Percentiles rank a stretch among this genome's conserved stretches.
These are phyloP conservation scores for Millerago galiae DNA, from an alignment of 805 yeast species.

Conservation along the genomic window DNA sequence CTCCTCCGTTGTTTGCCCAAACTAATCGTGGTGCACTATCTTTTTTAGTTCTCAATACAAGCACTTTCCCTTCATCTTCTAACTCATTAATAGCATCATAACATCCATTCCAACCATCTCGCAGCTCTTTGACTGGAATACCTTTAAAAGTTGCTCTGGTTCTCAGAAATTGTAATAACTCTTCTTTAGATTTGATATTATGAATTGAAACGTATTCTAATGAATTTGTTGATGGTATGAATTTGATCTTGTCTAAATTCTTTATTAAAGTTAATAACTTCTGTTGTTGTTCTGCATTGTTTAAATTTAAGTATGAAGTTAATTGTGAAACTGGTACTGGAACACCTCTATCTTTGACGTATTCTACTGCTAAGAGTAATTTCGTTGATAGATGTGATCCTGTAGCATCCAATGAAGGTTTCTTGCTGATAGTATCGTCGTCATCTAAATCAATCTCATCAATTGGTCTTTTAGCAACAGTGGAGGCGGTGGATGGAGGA, in stretches of 20 bases:
- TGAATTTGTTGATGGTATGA: slow-evolving; percentile 53
- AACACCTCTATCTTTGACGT: slow-evolving; percentile 60
- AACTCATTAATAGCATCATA: slow-evolving; percentile 68
- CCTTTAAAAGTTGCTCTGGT: slow-evolving; percentile 86
- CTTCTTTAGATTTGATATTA: slow-evolving; percentile 77
- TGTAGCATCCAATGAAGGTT: slow-evolving; percentile 25
- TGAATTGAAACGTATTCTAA: slow-evolving; percentile 85
- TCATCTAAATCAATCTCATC: slow-evolving; percentile 19
- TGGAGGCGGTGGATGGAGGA: slow-evolving; percentile 12
- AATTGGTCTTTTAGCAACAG: slow-evolving; percentile 14
- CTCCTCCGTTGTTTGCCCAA: slow-evolving; percentile 84
- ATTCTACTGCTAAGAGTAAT: slow-evolving; percentile 86
- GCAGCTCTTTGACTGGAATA: slow-evolving; percentile 58
- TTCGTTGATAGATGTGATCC: slow-evolving; percentile 74
- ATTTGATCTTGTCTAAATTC: slow-evolving; percentile 71
- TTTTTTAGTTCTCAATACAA: slow-evolving; percentile 86
- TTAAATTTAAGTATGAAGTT: slow-evolving; percentile 53
- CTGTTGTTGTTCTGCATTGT: slow-evolving; percentile 40
- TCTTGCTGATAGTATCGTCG: slow-evolving; percentile 8
- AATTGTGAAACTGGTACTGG: slow-evolving; percentile 65
- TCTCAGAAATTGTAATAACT: slow-evolving; percentile 64
- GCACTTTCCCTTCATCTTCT: slow-evolving; percentile 68
- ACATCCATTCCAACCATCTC: slow-evolving; percentile 95
- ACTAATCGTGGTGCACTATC: slow-evolving; percentile 89
- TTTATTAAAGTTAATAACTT: slow-evolving; percentile 66